Conservation (phyloP, 345 rosid species). For the Camelina hispida region DNA sequence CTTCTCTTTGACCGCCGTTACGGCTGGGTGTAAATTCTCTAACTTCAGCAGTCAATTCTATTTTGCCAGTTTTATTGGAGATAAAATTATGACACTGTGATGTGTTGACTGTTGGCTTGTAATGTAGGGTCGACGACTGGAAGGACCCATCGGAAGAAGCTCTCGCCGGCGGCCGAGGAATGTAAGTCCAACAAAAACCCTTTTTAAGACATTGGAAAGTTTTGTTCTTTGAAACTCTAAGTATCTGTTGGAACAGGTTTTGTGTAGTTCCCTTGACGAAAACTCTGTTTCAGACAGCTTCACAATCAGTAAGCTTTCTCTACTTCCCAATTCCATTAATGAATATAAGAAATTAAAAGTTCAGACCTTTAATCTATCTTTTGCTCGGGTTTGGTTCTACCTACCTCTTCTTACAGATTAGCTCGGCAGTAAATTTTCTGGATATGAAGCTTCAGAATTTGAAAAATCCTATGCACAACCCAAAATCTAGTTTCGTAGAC, state of each 20-base stretch:
- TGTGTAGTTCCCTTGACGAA: conserved; percentile 64
- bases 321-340: background rate
- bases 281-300: conserved; percentile 50
- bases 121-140: conserved; percentile 63
- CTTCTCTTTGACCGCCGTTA: conserved; percentile 74
- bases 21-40: conserved; percentile 68
- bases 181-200: conserved; percentile 42
- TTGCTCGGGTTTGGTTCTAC: background rate
- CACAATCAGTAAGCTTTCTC: conserved; percentile 53
- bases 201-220: background rate
- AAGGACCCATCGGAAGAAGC: conserved; percentile 76
- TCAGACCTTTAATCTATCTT: background rate
- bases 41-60: background rate
- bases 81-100: background rate
- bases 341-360: no score
- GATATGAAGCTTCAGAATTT: conserved; percentile 33
- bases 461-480: conserved; percentile 19
- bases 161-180: conserved; percentile 76
- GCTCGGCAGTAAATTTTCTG: conserved; percentile 26
- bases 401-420: conserved; percentile 29
- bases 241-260: conserved; percentile 50
- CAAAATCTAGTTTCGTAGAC: conserved; percentile 4
- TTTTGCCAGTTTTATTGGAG: no score
- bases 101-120: background rate
- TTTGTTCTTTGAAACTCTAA: background rate